Evolutionary conservation across 2,329 filamentous ascomycete genomes (phyloP), one percentile per base, ranked within the genome.

Genomic region (Colletotrichum musae): DNA sequence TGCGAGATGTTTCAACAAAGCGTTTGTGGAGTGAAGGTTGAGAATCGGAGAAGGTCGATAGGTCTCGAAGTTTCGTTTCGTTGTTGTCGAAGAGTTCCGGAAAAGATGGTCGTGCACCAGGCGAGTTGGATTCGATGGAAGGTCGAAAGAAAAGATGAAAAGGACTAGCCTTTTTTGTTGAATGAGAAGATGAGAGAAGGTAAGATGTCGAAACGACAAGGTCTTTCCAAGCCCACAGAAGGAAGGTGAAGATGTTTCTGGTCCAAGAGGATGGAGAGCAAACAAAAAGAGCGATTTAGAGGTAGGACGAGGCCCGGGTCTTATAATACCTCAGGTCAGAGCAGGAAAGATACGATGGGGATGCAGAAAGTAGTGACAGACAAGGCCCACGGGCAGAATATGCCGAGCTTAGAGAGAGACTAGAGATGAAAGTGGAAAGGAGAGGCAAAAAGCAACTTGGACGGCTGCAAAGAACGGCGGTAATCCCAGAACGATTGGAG

Each of bases 101-200:
- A 63, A 73, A 71, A 64, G 72, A 73, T 62, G 60, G 66, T 62
- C 61, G 53, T 70, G 74, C 74, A 71, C 72, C 74, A 74, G 74
- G 75, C 74, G 73, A 68, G 72, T 74, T 72, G 70, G 70, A 67
- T 58, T 67, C 52, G 60, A 70, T 64, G 70, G 71, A 71, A 75
- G 74, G 72, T 78, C 74, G 67, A 70, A 72, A 72, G 72, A 64
- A 75, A 64, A 75, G 32, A 36, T 10, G 9, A 72, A 71, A 75
- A 81, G 81, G 82, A 76, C 79, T 79, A 81, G 75, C 74, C 77
- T 79, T 72, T 75, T 64, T 65, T 36, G 21, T 24, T 47, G 70
- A 72, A 71, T 70, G 64, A 73, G 47, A 72, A 77, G 74, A 66
- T 70, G 74, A 73, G 75, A 65, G 64, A 70, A 71, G 54, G 68